Evolutionary conservation across 2,329 filamentous ascomycete genomes (phyloP), one percentile per base, ranked within the genome.

Genomic region (Penicillium digitatum): DNA sequence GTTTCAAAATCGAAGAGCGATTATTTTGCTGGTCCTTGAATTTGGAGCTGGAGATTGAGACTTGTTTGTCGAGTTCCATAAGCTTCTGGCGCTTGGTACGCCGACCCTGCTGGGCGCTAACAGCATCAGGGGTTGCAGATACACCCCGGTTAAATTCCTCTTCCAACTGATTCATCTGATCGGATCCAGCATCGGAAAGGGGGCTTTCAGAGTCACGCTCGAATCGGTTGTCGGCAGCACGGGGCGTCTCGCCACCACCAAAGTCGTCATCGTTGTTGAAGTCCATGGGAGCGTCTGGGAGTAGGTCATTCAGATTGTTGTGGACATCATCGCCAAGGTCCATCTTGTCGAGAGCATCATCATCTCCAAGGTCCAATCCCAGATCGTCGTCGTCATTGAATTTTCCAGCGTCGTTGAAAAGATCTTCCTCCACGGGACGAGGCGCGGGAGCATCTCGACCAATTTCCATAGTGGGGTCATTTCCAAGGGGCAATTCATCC

Each of bases 21-120:
- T 95, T 90, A 54, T 86, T 82, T 70, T 96, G 91, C 70, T 95
- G 90, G 61, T 88, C 86, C 71, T 90, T 90, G 74, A 99, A 91
- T 62, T 93, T 85, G 31, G 79, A 80, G 63, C 82, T 88, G 11
- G 87, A 86, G 32, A 96, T 81, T 67, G 90, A 86, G 20, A 90
- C 96, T 61, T 90, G 82, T 16, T 84, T 78, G 66, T 99, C 95
- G n/a, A 89, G 85, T 56, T 84, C 83, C 51, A 97, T 83, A 24
- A 95, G 79, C 74, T 88, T 95, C 64, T 90, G 86, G 74, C 89
- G 90, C 73, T 89, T 87, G 55, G 85, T 83, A 57, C 89, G 85
- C 67, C 91, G 88, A 22, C 88, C 84, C 54, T 84, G 89, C 74
- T 77, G 86, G 44, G 84, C 72, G 16, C 72, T 71, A 40, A 75